Base-by-base conservation (phyloP, 495 filamentous ascomycete genomes). In the Geopyxis carbonaria region DNA sequence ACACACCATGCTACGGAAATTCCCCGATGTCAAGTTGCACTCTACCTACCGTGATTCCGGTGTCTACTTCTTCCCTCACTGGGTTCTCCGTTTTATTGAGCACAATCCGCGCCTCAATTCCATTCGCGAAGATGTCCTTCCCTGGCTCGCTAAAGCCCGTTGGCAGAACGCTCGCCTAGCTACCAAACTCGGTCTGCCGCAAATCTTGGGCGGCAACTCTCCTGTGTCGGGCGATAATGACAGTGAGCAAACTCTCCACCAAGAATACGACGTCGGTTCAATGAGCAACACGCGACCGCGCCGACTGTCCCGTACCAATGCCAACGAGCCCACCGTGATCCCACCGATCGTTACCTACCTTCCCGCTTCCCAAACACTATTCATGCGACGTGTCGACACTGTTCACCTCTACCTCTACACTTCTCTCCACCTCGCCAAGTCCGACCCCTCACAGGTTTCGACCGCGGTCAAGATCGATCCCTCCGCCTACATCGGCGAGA, bases 111-210 rank as follows among this genome's bases (percentile, higher is more conserved):
- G 65, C 14, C 68, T 95, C 31, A 78, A 93, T 36, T 86, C 72
- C 28, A 71, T 99, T 38, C 77, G 78, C 36, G 89, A 99, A 60
- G 91, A 95, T 48, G 69, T 94, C 14, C 59, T 99, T 13, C 87
- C 86, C 9, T 92, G 78, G 76, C 92, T 85, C 86, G 83, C 84
- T 9, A 95, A 95, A 56, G 69, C 85, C 0, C 73, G 69, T 23
- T 99, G 89, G 89, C 86, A 94, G 58, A 63, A 70, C 16, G 80
- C 81, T 0, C 78, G 82, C 0, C 62, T 94, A 0, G 72, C 66
- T 1, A 68, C 74, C 13, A 94, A 93, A 58, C 66, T 95, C 5
- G 69, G 73, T 2, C 58, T 95, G 21, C 59, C 64, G 28, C 64
- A 78, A 27, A 69, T 89, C 25, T 65, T 92, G 35, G 57, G 54